These are phyloP conservation scores for Phaeophleospora eucalypticola DNA, from an alignment of 2,329 filamentous ascomycete species.

Conservation along the genomic window DNA sequence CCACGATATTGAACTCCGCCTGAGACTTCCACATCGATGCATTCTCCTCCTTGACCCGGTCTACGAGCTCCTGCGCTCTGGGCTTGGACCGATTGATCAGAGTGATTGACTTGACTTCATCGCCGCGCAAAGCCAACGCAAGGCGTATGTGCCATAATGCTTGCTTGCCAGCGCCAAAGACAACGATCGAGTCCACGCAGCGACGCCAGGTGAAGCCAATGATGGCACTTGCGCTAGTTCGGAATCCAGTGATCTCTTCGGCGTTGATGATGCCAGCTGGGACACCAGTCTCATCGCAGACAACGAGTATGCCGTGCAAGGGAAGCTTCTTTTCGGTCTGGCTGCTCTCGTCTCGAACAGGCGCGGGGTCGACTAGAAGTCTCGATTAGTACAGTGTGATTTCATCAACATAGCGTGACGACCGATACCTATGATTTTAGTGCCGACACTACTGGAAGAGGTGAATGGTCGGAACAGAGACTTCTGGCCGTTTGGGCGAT, in stretches of 20 bases:
- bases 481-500: conserved; percentile 13
- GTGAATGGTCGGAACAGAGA: conserved; percentile 14
- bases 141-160: conserved; percentile 50
- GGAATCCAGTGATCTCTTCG: conserved; percentile 71
- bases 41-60: conserved; percentile 7
- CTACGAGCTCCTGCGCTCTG: conserved; percentile 9
- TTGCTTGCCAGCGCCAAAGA: conserved; percentile 49
- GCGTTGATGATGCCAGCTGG: conserved; percentile 53
- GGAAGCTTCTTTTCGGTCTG: no score
- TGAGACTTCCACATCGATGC: conserved; percentile 1
- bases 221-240: conserved; percentile 69
- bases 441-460: conserved; percentile 8
- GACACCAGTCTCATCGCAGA: conserved; percentile 8
- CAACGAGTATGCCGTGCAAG: conserved; percentile 12
- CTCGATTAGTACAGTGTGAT: no score
- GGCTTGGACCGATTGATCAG: conserved; percentile 25
- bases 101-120: conserved; percentile 31
- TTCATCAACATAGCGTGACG: no score
- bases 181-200: conserved; percentile 35
- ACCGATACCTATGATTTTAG: conserved; percentile 21
- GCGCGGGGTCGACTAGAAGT: conserved; percentile 14
- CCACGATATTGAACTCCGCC: conserved; percentile 5
- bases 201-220: conserved; percentile 44
- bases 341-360: neutral
- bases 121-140: conserved; percentile 36